Percentiles rank a stretch among this genome's conserved stretches.
These are phyloP conservation scores for Acanthamoeba lenticulata DNA, from an alignment of 208 protist genomes.

Conservation along the genomic window DNA sequence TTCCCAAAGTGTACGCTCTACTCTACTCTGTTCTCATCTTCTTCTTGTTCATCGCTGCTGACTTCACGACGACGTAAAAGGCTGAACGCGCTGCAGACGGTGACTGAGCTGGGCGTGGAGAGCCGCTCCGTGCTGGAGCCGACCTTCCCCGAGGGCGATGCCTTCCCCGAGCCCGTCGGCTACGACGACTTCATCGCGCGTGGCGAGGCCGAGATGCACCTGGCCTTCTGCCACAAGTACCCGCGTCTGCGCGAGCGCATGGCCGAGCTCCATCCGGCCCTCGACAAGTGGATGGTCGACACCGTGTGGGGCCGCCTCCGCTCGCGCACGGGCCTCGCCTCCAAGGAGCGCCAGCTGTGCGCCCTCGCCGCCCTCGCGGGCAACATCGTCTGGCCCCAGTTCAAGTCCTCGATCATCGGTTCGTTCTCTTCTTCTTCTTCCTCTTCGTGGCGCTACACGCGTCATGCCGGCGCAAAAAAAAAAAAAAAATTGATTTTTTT, in stretches of 20 bases:
- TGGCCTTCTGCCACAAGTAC: slow-evolving; percentile 32
- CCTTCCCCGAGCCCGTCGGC: background rate
- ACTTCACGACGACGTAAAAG: background rate
- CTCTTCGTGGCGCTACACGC: too few species aligned
- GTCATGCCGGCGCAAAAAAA: background rate
- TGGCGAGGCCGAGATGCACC: background rate
- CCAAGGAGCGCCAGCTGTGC: slow-evolving; percentile 2
- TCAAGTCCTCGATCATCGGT: slow-evolving; percentile 28
- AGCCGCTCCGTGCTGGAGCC: background rate
- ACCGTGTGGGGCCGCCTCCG: slow-evolving; percentile 3
- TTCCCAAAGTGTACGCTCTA: background rate
- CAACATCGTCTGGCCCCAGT: slow-evolving; percentile 4
- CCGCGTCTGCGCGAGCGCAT: slow-evolving; percentile 12
- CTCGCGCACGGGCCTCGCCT: background rate
- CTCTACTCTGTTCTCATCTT: background rate
- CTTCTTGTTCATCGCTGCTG: background rate
- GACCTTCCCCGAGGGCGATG: background rate
- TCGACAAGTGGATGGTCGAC: slow-evolving; percentile 9
- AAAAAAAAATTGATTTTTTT: too few species aligned
- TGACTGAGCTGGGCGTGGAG: background rate
- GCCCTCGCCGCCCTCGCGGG: slow-evolving; percentile 4
- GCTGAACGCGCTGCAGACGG: background rate
- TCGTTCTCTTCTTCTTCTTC: background rate
- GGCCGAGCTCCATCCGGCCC: background rate
- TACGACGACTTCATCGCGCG: background rate